A percentile compares a stretch with the other conserved stretches of the same genome.
Conservation (phyloP, 2,329 filamentous ascomycete genomes). For the Pyrenochaeta sp. region DNA sequence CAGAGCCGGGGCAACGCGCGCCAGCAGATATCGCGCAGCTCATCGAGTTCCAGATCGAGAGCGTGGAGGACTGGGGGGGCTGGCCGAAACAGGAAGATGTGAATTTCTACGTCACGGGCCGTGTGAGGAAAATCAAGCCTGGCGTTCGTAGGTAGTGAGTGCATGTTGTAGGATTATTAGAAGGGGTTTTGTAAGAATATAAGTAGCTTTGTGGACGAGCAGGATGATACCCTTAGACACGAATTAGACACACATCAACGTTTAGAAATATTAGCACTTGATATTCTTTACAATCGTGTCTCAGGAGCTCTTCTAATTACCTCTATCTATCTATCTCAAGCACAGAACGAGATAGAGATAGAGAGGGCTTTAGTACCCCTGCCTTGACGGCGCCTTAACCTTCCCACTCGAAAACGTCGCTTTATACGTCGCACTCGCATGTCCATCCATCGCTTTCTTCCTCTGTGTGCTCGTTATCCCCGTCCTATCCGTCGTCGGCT, state of each 20-base stretch:
- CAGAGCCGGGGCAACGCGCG: conserved; percentile 19
- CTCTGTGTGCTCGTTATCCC: conserved; percentile 72
- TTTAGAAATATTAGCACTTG: too few relatives aligned
- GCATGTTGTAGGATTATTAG: background rate
- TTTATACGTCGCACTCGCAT: conserved; percentile 36
- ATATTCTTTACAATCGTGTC: too few relatives aligned
- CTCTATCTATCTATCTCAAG: too few relatives aligned
- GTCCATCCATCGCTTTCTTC: conserved; percentile 50
- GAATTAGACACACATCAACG: too few relatives aligned
- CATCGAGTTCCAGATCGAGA: conserved; percentile 42
- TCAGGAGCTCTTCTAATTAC: too few relatives aligned
- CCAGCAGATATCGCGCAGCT: conserved; percentile 42
- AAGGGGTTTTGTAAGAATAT: too few relatives aligned
- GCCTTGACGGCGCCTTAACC: conserved; percentile 29
- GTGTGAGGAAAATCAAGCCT: conserved; percentile 20
- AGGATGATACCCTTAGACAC: too few relatives aligned
- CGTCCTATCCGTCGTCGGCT: conserved; percentile 84
- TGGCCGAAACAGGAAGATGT: conserved; percentile 56
- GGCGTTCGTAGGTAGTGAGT: conserved; percentile 17
- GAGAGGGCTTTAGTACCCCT: conserved; percentile 20
- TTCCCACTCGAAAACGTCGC: conserved; percentile 44
- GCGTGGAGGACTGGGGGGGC: conserved; percentile 50
- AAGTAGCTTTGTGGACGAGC: too few relatives aligned
- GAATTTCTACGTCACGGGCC: conserved; percentile 37
- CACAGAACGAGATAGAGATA: too few relatives aligned